Evolutionary conservation across 2,329 filamentous ascomycete genomes (phyloP).

Genomic region (Fusarium acutatum): DNA sequence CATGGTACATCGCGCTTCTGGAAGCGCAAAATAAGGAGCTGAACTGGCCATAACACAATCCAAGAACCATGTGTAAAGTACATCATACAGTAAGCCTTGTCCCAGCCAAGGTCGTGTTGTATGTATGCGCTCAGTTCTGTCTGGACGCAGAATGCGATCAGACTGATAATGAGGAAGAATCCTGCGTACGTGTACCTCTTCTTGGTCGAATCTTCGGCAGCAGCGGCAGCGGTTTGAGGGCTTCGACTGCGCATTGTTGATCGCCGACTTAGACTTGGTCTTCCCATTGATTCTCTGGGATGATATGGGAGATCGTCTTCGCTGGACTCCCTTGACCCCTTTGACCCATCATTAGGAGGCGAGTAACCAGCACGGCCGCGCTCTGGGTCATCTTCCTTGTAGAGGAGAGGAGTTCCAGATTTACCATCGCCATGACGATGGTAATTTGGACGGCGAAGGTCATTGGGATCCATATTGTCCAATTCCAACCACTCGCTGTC

Average conservation of each 20-base stretch:
- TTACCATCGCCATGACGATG: constrained; percentile 58
- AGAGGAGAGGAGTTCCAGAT: constrained; percentile 53
- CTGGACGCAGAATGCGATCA: constrained; percentile 91
- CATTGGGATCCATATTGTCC: constrained; percentile 53
- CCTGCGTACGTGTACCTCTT: constrained; percentile 88
- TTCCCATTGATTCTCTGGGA: constrained; percentile 38
- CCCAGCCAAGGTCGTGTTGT: constrained; percentile 89
- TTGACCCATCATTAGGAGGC: constrained; percentile 18
- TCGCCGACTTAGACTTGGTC: constrained; percentile 49
- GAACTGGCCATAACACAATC: constrained; percentile 86
- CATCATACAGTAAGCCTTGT: constrained; percentile 99
- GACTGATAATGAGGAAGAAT: constrained; percentile 82
- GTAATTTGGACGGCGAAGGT: constrained; percentile 54
- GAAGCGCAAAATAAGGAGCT: constrained; percentile 81
- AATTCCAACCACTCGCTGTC: constrained; percentile 36
- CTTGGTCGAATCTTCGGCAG: constrained; percentile 60
- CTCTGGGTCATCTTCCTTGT: constrained; percentile 46
- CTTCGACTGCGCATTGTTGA: constrained; percentile 81
- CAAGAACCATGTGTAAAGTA: constrained; percentile 97
- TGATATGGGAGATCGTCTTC: constrained; percentile 40
- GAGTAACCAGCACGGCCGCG: constrained; percentile 37
- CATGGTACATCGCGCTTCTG: constrained; percentile 83
- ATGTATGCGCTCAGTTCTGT: constrained; percentile 97
- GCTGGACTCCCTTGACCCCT: constrained; percentile 25
- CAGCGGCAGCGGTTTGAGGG: constrained; percentile 61